Evolutionary conservation across 2,329 filamentous ascomycete species (phyloP), one percentile per base, ranked within the genome.

Genomic region (Curvularia eragrostidis): DNA sequence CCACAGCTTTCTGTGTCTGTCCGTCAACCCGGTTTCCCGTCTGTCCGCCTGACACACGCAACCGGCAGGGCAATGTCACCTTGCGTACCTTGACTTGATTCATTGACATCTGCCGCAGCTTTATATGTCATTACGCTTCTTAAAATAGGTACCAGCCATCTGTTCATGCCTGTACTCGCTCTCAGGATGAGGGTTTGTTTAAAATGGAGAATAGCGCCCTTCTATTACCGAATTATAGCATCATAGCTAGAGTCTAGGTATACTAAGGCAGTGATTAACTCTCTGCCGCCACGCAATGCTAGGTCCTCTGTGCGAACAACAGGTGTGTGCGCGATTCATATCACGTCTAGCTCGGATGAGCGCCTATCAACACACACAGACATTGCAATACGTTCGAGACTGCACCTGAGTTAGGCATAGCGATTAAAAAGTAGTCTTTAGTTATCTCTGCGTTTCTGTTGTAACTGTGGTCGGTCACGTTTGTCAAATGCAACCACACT

Each of bases 11-110:
- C 10, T 48, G 49, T n/a, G 9, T 24, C 36, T 57, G 48, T 28
- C 50, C 54, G 38, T n/a, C 10, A 39, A 54, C 30, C 50, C 38
- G 38, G 30, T 34, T 39, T 41, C 42, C 23, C 54, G 7, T 21
- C 43, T 19, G 28, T 54, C 52, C 10, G 13, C 32, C 19, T 39
- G 30, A 48, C 21, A 26, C n/a, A 18, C 23, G 6, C 19, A 21
- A 28, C 5, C 6, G 8, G 9, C 18, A 34, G 38, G 43, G 18
- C 12, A 32, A 42, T 43, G 26, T 39, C 10, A 30, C 28, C 2
- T 21, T 52, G n/a, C 24, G 24, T 34, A 48, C 15, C 34, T 18
- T 2, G 26, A n/a, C 9, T 52, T 18, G 5, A 48, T 42, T 42
- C 12, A 2, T n/a, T 34, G n/a, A 21, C 6, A n/a, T 4, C 13